Conservation (phyloP, 2,329 filamentous ascomycete species). For the Fragosphaeria purpurea region DNA sequence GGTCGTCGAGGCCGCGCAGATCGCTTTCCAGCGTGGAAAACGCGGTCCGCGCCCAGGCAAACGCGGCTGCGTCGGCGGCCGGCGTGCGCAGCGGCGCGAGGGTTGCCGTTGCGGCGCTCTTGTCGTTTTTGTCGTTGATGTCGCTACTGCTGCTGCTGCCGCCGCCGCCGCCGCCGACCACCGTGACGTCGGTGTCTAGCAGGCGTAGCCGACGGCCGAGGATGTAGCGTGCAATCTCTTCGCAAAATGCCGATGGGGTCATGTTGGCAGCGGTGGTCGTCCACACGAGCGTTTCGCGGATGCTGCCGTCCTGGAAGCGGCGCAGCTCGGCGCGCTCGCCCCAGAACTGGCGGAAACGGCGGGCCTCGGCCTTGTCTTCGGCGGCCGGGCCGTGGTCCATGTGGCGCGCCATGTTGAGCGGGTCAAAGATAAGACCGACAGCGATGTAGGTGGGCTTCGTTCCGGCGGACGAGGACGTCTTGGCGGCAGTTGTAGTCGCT, state of each 20-base stretch:
- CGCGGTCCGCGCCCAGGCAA: conserved; percentile 57
- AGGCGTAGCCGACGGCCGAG: conserved; percentile 59
- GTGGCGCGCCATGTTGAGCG: conserved; percentile 59
- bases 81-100: conserved; percentile 34
- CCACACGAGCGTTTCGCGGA: conserved; percentile 89
- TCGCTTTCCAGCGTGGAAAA: conserved; percentile 68
- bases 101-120: conserved; percentile 34
- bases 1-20: conserved; percentile 65
- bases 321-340: conserved; percentile 85
- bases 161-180: conserved; percentile 28
- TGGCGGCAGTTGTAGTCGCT: no score
- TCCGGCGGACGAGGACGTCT: no score
- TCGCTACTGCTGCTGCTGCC: not conserved
- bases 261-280: conserved; percentile 43
- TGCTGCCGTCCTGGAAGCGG: conserved; percentile 90
- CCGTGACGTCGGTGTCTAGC: conserved; percentile 37
- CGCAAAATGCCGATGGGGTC: conserved; percentile 54
- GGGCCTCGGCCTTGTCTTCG: conserved; percentile 74
- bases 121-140: no score
- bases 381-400: conserved; percentile 84
- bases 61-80: conserved; percentile 43
- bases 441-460: conserved; percentile 27
- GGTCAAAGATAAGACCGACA: conserved; percentile 63
- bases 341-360: conserved; percentile 84
- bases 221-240: conserved; percentile 69